phyloP scores from a whole-genome alignment of 2,329 filamentous ascomycete species.

The Nemania sp. region DNA sequence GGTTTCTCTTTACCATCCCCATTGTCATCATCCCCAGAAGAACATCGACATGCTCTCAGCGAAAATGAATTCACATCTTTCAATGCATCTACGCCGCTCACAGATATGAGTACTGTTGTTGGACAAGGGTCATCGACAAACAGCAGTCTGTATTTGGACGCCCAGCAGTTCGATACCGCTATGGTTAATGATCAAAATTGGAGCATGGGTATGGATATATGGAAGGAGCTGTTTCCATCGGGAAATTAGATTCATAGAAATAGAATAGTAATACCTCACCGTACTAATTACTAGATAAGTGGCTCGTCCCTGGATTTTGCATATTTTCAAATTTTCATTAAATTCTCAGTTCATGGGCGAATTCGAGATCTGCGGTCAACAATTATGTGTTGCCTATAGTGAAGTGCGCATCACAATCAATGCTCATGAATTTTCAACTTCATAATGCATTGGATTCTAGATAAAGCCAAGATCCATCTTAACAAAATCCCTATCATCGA shows the following conservation, averaged over 20 bases:
- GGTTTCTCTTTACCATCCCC: conserved; percentile 9
- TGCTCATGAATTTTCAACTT: no score
- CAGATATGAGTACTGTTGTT: conserved; percentile 3
- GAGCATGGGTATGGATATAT: conserved; percentile 11
- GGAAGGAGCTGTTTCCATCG: conserved; percentile 12
- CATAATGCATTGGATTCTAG: no score
- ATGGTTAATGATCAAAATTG: conserved; percentile 8
- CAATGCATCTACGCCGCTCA: conserved; percentile 1
- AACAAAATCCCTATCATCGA: no score
- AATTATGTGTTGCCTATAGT: no score
- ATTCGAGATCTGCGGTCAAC: no score
- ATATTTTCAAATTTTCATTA: no score
- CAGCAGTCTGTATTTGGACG: conserved; percentile 5
- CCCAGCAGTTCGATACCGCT: conserved; percentile 2
- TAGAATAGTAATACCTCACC: neutral
- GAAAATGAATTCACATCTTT: conserved; percentile 10
- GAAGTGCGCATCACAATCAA: no score
- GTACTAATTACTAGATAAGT: no score
- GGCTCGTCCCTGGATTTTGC: no score
- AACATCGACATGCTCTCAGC: neutral
- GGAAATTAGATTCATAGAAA: neutral
- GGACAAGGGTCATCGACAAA: conserved; percentile 6
- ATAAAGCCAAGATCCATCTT: no score
- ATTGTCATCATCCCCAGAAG: conserved; percentile 7
- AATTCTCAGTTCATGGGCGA: no score